Evolutionary conservation across 257 asterid species (phyloP).

Genomic region (Anisodus tanguticus): DNA sequence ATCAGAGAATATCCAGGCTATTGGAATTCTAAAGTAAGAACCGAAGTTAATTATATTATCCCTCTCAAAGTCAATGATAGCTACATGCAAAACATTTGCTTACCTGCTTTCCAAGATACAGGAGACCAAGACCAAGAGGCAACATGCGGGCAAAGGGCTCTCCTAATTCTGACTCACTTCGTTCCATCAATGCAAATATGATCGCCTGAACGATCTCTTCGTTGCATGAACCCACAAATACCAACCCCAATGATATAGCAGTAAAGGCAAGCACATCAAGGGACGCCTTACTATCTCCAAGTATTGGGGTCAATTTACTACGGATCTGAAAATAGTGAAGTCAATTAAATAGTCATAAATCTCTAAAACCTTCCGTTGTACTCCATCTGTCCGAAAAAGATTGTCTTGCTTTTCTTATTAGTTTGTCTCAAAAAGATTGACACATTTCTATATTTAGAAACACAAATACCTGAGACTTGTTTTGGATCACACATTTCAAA

Average conservation of each 20-base stretch:
- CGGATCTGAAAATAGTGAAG: constrained; percentile 59
- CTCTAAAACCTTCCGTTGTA: background rate
- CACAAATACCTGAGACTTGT: no score
- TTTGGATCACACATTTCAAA: no score
- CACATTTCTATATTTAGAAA: no score
- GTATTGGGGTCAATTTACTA: constrained; percentile 60
- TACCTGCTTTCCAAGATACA: constrained; percentile 98
- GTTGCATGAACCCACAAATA: constrained; percentile 88
- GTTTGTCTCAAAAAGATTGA: no score
- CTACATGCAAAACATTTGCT: background rate
- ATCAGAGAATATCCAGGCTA: background rate
- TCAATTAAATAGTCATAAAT: constrained; percentile 24
- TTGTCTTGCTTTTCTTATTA: no score
- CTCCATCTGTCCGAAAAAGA: no score
- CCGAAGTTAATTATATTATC: background rate
- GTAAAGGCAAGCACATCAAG: constrained; percentile 91
- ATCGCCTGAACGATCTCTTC: constrained; percentile 93
- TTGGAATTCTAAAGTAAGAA: background rate
- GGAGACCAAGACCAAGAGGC: constrained; percentile 94
- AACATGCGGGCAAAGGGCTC: constrained; percentile 84
- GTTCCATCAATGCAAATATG: constrained; percentile 81
- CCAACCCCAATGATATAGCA: constrained; percentile 87
- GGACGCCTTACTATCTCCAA: constrained; percentile 74
- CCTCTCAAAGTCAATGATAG: background rate
- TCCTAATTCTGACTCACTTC: constrained; percentile 81